Evolutionary conservation across 2,329 filamentous ascomycete genomes (phyloP).

Genomic region (Epichloe sp.): DNA sequence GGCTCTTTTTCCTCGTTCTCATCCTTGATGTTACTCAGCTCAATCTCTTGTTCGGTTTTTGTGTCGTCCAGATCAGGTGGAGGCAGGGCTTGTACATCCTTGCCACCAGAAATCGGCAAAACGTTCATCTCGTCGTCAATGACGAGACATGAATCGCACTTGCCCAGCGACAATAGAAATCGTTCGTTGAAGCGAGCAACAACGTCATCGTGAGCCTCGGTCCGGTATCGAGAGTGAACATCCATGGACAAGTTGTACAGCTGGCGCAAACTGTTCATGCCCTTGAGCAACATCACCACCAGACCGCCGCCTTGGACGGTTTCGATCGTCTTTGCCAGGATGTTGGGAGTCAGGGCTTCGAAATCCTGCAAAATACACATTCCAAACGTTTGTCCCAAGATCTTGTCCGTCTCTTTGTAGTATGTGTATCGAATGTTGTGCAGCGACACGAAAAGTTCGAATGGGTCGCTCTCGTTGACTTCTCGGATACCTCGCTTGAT

Average conservation of each 20-base stretch:
- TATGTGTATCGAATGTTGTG: constrained; percentile 98
- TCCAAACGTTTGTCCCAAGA: constrained; percentile 92
- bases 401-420: constrained; percentile 99
- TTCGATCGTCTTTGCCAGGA: constrained; percentile 87
- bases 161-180: constrained; percentile 89
- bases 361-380: constrained; percentile 99
- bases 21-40: constrained; percentile 80
- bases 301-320: constrained; percentile 94
- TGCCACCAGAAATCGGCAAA: constrained; percentile 88
- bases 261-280: constrained; percentile 94
- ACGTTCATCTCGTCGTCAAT: constrained; percentile 98
- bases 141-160: constrained; percentile 86
- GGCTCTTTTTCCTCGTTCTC: constrained; percentile 74
- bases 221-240: constrained; percentile 89
- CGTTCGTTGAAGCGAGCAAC: constrained; percentile 95
- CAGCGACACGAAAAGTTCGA: constrained; percentile 91
- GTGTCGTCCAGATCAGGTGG: constrained; percentile 61
- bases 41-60: constrained; percentile 57
- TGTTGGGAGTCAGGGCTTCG: constrained; percentile 93
- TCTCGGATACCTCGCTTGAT: constrained; percentile 91
- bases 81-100: constrained; percentile 71
- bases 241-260: constrained; percentile 97
- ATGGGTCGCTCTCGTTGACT: constrained; percentile 83
- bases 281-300: constrained; percentile 81
- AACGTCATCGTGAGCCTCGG: constrained; percentile 90